Conservation (phyloP, 148 eudicot genomes). For the Amaranthus palmeri region DNA sequence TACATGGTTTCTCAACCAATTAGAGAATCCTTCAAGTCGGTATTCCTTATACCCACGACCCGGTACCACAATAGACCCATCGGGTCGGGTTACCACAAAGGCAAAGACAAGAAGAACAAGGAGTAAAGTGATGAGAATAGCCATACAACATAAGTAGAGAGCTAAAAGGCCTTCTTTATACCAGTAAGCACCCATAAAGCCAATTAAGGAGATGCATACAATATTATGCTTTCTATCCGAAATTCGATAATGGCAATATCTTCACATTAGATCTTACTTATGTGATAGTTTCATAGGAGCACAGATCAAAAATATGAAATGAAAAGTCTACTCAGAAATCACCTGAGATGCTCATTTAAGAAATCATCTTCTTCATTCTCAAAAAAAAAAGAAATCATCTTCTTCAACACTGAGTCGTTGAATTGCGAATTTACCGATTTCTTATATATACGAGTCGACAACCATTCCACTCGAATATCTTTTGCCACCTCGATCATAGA, state of each 20-base stretch:
- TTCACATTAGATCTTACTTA: no score
- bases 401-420: not conserved
- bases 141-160: constrained; percentile 67
- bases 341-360: constrained; percentile 17
- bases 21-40: constrained; percentile 60
- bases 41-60: constrained; percentile 63
- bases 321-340: not conserved
- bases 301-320: not conserved
- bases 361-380: no score
- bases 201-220: constrained; percentile 34
- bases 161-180: constrained; percentile 66
- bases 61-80: constrained; percentile 46
- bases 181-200: constrained; percentile 76
- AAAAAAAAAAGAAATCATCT: no score
- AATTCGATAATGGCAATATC: no score
- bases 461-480: constrained; percentile 78
- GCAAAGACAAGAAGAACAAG: constrained; percentile 65
- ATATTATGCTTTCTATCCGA: no score
- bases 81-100: constrained; percentile 64
- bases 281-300: no score
- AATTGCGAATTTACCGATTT: constrained; percentile 55
- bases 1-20: constrained; percentile 66
- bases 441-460: constrained; percentile 49
- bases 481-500: constrained; percentile 71
- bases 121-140: constrained; percentile 54